Percentiles rank a stretch among this genome's conserved stretches.
phyloP scores from a whole-genome alignment of 352 stramenopile species.

The Pilasporangium apinafurcum region DNA sequence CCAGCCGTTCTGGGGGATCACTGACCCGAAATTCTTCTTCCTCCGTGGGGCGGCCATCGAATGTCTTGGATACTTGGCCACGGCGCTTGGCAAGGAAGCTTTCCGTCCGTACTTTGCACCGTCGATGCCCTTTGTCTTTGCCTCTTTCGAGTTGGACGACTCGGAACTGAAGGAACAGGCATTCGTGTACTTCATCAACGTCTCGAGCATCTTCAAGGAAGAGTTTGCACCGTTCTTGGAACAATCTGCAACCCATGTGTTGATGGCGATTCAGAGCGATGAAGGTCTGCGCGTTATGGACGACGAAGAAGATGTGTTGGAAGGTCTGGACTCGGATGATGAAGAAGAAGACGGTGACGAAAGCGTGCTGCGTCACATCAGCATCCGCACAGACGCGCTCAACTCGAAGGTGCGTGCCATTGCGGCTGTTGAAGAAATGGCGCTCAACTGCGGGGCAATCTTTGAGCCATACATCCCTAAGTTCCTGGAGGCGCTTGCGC shows the following conservation, averaged over 20 bases:
- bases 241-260: conserved; percentile 57
- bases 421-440: conserved; percentile 77
- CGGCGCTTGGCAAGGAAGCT: conserved; percentile 92
- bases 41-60: conserved; percentile 95
- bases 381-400: conserved; percentile 80
- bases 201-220: conserved; percentile 97
- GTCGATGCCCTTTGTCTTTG: conserved; percentile 94
- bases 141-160: conserved; percentile 90
- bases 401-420: conserved; percentile 84
- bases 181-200: conserved; percentile 98
- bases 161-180: conserved; percentile 97
- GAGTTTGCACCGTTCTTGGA: conserved; percentile 94
- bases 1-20: conserved; percentile 87
- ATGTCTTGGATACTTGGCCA: conserved; percentile 97
- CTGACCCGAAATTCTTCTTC: conserved; percentile 91
- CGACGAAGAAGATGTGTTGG: conserved; percentile 62
- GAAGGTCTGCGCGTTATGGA: conserved; percentile 71
- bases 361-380: conserved; percentile 69
- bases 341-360: conserved; percentile 71
- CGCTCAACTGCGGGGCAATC: conserved; percentile 66
- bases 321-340: conserved; percentile 75
- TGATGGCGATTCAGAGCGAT: conserved; percentile 68
- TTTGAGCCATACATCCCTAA: conserved; percentile 84
- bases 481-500: conserved; percentile 74
- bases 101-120: conserved; percentile 94